Conservation (phyloP, 768 basidiomycete species). For the Pholiota molesta region DNA sequence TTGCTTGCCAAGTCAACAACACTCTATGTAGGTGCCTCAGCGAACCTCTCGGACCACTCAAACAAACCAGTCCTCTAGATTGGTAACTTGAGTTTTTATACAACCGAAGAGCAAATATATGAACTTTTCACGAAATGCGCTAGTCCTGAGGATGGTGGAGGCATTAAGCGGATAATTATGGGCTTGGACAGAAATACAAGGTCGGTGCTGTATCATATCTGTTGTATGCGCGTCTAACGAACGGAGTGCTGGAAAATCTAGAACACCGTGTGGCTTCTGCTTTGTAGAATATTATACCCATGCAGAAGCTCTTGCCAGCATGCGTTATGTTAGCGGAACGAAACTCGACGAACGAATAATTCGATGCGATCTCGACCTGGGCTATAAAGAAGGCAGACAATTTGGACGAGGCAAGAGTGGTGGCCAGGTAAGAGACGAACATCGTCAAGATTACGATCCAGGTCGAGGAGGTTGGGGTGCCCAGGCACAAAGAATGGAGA, state of each 20-base stretch:
- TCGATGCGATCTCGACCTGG: slow-evolving; percentile 95
- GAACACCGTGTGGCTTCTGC: slow-evolving; percentile 94
- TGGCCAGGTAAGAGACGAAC: slow-evolving; percentile 96
- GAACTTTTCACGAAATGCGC: slow-evolving; percentile 92
- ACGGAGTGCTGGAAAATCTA: slow-evolving; percentile 29
- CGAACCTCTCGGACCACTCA: background rate
- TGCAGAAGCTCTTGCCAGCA: slow-evolving; percentile 86
- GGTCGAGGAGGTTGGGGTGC: slow-evolving; percentile 96
- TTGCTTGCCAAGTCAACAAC: slow-evolving; percentile 85
- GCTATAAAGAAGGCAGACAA: slow-evolving; percentile 95
- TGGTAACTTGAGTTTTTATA: slow-evolving; percentile 93
- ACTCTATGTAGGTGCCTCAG: slow-evolving; percentile 72
- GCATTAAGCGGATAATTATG: slow-evolving; percentile 94
- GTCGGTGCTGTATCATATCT: slow-evolving; percentile 36
- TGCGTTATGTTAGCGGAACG: slow-evolving; percentile 96
- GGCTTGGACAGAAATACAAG: slow-evolving; percentile 89
- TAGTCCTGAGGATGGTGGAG: slow-evolving; percentile 83
- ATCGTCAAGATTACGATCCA: slow-evolving; percentile 94
- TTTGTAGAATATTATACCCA: slow-evolving; percentile 98
- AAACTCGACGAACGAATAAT: slow-evolving; percentile 99
- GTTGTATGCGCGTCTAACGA: background rate
- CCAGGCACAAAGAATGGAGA: slow-evolving; percentile 73
- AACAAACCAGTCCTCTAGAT: slow-evolving; percentile 48
- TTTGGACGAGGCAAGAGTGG: slow-evolving; percentile 98
- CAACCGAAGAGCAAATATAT: slow-evolving; percentile 95